Evolutionary conservation across 2,329 filamentous ascomycete species (phyloP), one percentile per base, ranked within the genome.

Genomic region (Akanthomyces muscarius): DNA sequence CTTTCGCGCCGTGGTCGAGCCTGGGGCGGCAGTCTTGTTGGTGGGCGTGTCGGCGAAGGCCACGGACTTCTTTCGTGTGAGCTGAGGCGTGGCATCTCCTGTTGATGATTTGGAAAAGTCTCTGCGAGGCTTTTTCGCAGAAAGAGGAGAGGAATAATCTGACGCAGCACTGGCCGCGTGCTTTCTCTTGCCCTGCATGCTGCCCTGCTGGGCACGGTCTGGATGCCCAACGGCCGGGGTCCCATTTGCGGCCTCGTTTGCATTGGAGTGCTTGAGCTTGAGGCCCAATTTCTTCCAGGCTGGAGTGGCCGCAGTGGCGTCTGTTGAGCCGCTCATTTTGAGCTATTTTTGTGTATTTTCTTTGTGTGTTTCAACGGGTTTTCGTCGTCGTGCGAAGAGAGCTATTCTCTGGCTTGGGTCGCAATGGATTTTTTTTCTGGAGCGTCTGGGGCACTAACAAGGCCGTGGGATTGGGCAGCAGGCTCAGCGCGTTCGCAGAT

Each of bases 221-320:
- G 57, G 63, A 45, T 64, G 63, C 63, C 63, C 63, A 64, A 64
- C 63, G 51, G 50, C 51, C 28, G 50, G 62, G 62, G 57, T 33
- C 23, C 44, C 58, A 23, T 61, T 61, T 57, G 57, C 45, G 33
- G 57, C 13, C 57, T 54, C 56, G 18, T 48, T 30, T 57, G 63
- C 63, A 13, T 42, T 51, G 23, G 58, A 64, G 51, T 61, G 71
- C 74, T 86, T 86, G 75, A 86, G 83, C 78, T 85, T 85, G 72
- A 86, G 81, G 74, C 84, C 84, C 79, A 86, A 81, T 78, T 82
- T 81, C 72, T 86, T 86, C 83, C 84, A 86, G 66, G 83, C 83
- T 63, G 84, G 83, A 66, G 62, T 61, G 42, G 42, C 28, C 14
- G 50, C 18, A 18, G 62, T 21, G 50, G 38, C 45, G 33, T 55